Evolutionary conservation across 805 yeast species (phyloP).

Genomic region (Yamadazyma akitaensis): DNA sequence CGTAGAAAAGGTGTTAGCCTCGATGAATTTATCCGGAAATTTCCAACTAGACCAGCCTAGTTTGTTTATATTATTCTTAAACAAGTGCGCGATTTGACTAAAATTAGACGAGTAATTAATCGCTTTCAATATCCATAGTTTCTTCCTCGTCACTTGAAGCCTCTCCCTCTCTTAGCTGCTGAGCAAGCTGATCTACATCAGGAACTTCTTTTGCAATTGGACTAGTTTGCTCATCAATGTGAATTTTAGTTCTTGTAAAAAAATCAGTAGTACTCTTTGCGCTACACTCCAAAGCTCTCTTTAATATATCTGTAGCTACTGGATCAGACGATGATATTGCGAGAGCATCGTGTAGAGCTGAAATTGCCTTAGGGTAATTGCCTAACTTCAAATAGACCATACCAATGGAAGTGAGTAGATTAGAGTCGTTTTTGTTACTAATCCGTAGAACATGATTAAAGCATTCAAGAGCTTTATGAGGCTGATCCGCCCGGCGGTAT

Average conservation of each 20-base stretch:
- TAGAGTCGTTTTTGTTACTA: conserved; percentile 64
- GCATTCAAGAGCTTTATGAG: conserved; percentile 65
- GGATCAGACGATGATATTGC: conserved; percentile 78
- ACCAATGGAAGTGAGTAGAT: conserved; percentile 80
- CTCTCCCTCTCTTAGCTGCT: conserved; percentile 43
- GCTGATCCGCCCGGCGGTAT: conserved; percentile 61
- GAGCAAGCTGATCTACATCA: conserved; percentile 24
- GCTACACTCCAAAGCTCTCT: conserved; percentile 72
- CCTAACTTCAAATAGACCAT: conserved; percentile 72
- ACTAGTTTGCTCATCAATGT: conserved; percentile 1
- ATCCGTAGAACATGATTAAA: conserved; percentile 73
- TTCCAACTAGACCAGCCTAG: not conserved
- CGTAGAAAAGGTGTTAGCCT: not conserved
- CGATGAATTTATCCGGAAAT: not conserved
- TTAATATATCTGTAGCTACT: conserved; percentile 75
- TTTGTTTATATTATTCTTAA: conserved; percentile 2
- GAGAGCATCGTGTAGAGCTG: conserved; percentile 74
- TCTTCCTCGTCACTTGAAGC: conserved; percentile 49
- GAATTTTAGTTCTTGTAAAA: conserved; percentile 2
- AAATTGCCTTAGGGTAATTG: conserved; percentile 63
- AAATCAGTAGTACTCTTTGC: conserved; percentile 19
- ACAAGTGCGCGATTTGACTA: conserved; percentile 1
- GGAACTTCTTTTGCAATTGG: conserved; percentile 3
- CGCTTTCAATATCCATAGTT: conserved; percentile 59
- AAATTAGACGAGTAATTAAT: conserved; percentile 22